Evolutionary conservation across 352 stramenopile species (phyloP), one percentile per base, ranked within the genome.

Genomic region (Phytophthora fragariaefolia): DNA sequence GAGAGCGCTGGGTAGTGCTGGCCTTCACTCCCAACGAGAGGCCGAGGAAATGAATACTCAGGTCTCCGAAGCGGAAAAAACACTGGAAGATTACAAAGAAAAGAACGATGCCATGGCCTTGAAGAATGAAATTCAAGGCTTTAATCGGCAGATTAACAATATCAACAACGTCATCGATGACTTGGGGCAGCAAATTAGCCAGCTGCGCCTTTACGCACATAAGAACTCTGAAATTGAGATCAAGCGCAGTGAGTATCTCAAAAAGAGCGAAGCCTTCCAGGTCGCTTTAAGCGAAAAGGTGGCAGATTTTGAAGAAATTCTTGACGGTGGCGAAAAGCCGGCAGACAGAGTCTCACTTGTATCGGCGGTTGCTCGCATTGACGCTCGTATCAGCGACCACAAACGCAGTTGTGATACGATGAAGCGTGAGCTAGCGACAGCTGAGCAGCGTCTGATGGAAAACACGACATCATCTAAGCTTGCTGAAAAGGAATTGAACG

Each of bases 201-300:
- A 85, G n/a, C 57, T 96, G 18, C 80, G 82, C 13, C 17, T 52
- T 1, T 75, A 85, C 34, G 82, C 90, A 38, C 34, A 51, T n/a
- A 73, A 91, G 15, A 66, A 89, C 23, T 63, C 84, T 3, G 40
- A 69, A 22, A 30, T 95, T 18, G 73, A 93, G n/a, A 40, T 83
- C 12, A 88, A 77, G 38, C 74, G 72, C 6, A 68, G 67, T 27
- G 78, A 83, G 12, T 66, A 79, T 32, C 76, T 58, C 6, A 76
- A 68, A 2, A 87, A 89, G 55, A 60, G 80, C 17, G 74, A 89
- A 24, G 47, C 60, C 2, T 84, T 89, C 30, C 23, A 78, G 12
- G 64, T 63, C 1, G 79, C 77, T 18, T 28, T 92, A 13, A 42
- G 45, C 8, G 78, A 90, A 36, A 91, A 85, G 38, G 59, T 74